Base-by-base conservation (phyloP, 306 rosid genomes). In the Quercus suber region DNA sequence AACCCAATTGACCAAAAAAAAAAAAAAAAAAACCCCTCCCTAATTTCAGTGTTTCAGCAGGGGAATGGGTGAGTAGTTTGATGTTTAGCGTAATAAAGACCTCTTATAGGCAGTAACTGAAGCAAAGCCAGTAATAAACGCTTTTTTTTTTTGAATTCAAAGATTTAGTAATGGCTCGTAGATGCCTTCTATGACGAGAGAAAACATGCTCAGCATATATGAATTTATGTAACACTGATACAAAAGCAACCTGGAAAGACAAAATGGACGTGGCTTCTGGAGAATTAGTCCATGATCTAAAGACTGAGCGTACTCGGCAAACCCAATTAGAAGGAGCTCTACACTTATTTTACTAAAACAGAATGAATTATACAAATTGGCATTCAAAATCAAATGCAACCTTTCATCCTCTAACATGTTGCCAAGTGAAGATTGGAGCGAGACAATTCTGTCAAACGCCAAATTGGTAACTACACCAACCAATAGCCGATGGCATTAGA, bases 311-410 rank as follows among this genome's bases (percentile, higher is more conserved):
- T 61, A 74, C 53, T 67, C 80, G 71, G 73, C 78, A 80, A 82
- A 75, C 81, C 59, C 78, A 82, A 76, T 19, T 64, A 63, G 64
- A 68, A 74, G 81, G 79, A 43, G 57, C 17, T 76, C 77, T 68
- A 31, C 52, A 35, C 37, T 19, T 18, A 28, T 1, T 49, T 27
- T 33, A 35, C 25, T 17, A 9, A 43, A 31, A 65, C 9, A 17
- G 35, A 3, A 9, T 35, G 27, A 35, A 68, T 64, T 4, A 25
- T 8, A 33, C 69, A 67, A 33, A 67, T 33, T 5, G 17, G 9
- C 45, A 30, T 68, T 68, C 71, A 31, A 35, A 35, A 6, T 68
- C 71, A 31, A 35, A 35, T 7, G 51, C 71, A 67, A 45, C 52
- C 27, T 67, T 35, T 19, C 25, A n/a, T 2, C 51, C 27, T 27